Percentiles rank a stretch among this genome's conserved stretches.
These are phyloP conservation scores for Cerrena zonata DNA, from an alignment of 1,284 basidiomycete genomes.

Conservation along the genomic window DNA sequence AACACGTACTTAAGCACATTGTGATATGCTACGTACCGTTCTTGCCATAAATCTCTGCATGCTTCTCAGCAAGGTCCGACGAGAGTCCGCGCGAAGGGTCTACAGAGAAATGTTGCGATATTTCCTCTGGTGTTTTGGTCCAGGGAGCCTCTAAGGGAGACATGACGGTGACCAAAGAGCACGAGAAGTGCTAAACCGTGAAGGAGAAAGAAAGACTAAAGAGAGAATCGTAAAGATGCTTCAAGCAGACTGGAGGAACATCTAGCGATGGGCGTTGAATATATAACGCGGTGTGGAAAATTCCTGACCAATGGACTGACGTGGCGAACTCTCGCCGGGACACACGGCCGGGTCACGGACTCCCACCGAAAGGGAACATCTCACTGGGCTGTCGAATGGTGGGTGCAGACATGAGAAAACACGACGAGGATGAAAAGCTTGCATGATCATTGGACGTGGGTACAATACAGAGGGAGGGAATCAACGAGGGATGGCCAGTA, in stretches of 20 bases:
- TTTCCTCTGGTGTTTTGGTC: constrained; percentile 57
- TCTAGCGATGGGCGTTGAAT: not conserved
- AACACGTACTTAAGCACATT: not conserved
- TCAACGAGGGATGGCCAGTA: no score
- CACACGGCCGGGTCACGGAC: constrained; percentile 7
- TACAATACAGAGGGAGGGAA: not conserved
- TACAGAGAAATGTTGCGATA: constrained; percentile 62
- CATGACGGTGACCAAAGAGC: constrained; percentile 34
- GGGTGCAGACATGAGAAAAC: not conserved
- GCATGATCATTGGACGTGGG: not conserved
- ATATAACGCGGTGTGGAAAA: constrained; percentile 5
- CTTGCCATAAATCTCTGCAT: constrained; percentile 76
- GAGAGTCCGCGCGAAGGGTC: constrained; percentile 53
- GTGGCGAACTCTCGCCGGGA: constrained; percentile 13
- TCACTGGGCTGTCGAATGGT: not conserved
- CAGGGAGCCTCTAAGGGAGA: constrained; percentile 51
- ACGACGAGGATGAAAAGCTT: not conserved
- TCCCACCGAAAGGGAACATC: not conserved
- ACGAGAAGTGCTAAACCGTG: constrained; percentile 3
- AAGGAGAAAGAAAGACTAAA: constrained; percentile 4
- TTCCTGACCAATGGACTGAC: constrained; percentile 15
- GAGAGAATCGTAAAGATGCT: not conserved
- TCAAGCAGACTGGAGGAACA: not conserved
- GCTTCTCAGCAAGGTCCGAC: constrained; percentile 57
- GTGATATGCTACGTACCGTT: constrained; percentile 54